Conservation (phyloP, 2,329 filamentous ascomycete genomes). For the Hymenoscyphus repandus region DNA sequence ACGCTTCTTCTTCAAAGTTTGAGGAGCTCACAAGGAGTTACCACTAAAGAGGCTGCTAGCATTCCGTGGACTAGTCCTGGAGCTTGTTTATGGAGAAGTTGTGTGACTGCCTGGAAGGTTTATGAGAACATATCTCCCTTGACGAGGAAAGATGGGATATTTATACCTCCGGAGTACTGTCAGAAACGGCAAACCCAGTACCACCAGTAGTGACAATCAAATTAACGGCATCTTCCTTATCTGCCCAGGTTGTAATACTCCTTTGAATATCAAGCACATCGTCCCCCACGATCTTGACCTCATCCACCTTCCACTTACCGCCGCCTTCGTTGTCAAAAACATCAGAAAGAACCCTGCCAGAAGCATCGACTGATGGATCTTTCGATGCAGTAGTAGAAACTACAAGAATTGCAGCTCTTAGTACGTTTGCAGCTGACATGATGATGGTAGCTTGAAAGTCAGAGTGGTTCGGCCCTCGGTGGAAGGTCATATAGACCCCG, state of each 20-base stretch:
- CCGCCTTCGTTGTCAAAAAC: slow-evolving; percentile 64
- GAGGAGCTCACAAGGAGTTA: slow-evolving; percentile 75
- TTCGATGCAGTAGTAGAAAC: slow-evolving; percentile 85
- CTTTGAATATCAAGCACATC: slow-evolving; percentile 68
- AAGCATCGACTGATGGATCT: slow-evolving; percentile 74
- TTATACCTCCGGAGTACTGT: slow-evolving; percentile 79
- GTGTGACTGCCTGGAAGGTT: slow-evolving; percentile 60
- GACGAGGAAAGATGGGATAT: background rate
- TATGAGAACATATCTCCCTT: slow-evolving; percentile 8
- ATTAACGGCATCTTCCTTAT: slow-evolving; percentile 59
- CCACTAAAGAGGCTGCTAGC: slow-evolving; percentile 74
- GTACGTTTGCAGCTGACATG: slow-evolving; percentile 36
- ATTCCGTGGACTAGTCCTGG: slow-evolving; percentile 93
- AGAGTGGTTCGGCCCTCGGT: too few species aligned
- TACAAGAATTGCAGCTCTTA: slow-evolving; percentile 75
- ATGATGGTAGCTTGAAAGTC: slow-evolving; percentile 9
- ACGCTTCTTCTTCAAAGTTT: background rate
- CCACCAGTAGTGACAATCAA: slow-evolving; percentile 86
- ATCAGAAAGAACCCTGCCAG: slow-evolving; percentile 59
- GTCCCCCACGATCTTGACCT: slow-evolving; percentile 75
- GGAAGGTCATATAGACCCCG: background rate
- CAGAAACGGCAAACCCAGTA: slow-evolving; percentile 82
- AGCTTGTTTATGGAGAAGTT: slow-evolving; percentile 78
- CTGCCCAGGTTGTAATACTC: slow-evolving; percentile 67
- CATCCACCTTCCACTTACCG: slow-evolving; percentile 65